These are phyloP conservation scores for Macrolepiota dolichaula DNA, from an alignment of 768 basidiomycete genomes.

Conservation along the genomic window DNA sequence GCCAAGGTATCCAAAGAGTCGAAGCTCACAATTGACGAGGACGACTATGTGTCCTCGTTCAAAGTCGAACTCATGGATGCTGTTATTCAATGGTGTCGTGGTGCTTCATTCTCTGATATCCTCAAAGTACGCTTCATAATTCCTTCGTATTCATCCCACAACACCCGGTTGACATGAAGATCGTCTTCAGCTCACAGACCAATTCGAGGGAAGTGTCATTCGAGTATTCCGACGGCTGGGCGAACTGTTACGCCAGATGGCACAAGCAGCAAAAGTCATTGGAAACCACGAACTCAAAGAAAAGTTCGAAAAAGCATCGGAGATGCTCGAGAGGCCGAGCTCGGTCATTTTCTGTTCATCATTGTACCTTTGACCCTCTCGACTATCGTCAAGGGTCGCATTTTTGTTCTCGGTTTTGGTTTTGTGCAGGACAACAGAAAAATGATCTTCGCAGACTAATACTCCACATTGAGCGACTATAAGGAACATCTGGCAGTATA, in stretches of 20 bases:
- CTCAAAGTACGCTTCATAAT: conserved; percentile 83
- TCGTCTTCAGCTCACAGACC: conserved; percentile 77
- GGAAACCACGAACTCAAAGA: conserved; percentile 92
- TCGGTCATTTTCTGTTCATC: conserved; percentile 92
- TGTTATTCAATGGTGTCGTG: conserved; percentile 97
- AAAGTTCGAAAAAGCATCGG: conserved; percentile 88
- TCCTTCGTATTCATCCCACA: not conserved
- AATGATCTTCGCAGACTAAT: no score
- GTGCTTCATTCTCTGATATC: conserved; percentile 92
- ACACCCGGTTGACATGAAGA: not conserved
- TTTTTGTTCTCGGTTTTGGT: not conserved
- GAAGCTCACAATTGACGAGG: conserved; percentile 84
- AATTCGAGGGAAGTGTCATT: conserved; percentile 96
- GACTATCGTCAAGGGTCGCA: not conserved
- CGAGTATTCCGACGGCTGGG: conserved; percentile 93
- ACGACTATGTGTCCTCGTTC: conserved; percentile 95
- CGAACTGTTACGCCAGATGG: conserved; percentile 95
- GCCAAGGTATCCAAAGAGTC: conserved; percentile 97
- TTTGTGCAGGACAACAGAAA: not conserved
- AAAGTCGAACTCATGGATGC: conserved; percentile 99
- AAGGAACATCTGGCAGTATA: no score
- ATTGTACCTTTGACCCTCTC: conserved; percentile 57
- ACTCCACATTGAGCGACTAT: no score
- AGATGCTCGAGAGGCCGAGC: conserved; percentile 91
- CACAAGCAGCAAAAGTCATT: conserved; percentile 91